These are phyloP conservation scores for Plasmodium sp. DNA, from an alignment of 169 alveolate genomes.

Conservation along the genomic window DNA sequence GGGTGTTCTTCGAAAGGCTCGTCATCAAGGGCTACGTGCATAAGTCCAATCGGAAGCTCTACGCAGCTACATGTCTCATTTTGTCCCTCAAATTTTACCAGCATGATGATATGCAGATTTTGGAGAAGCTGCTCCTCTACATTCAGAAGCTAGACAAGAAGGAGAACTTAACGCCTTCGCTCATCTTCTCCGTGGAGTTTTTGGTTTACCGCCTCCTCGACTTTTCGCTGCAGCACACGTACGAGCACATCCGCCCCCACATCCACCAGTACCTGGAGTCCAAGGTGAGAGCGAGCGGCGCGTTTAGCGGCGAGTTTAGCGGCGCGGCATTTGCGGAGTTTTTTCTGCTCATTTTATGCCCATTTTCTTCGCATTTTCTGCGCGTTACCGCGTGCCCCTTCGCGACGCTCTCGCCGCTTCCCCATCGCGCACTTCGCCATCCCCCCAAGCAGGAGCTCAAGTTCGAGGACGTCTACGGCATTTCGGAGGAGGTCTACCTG, in stretches of 20 bases:
- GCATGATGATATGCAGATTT: slow-evolving; percentile 80
- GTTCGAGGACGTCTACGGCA: slow-evolving; percentile 71
- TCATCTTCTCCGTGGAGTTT: slow-evolving; percentile 79
- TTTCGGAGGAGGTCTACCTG: slow-evolving; percentile 46
- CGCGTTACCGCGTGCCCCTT: not conserved
- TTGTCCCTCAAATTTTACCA: slow-evolving; percentile 84
- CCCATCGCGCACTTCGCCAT: not conserved
- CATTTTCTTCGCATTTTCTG: not conserved
- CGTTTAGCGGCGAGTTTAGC: not conserved
- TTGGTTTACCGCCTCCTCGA: slow-evolving; percentile 73
- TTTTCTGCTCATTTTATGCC: not conserved
- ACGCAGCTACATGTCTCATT: slow-evolving; percentile 84
- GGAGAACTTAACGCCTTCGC: slow-evolving; percentile 76
- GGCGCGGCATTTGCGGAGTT: not conserved
- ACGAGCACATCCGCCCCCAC: slow-evolving; percentile 76
- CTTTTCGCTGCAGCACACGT: slow-evolving; percentile 79
- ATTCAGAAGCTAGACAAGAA: slow-evolving; percentile 77
- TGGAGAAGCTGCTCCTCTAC: slow-evolving; percentile 77
- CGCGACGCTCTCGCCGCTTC: not conserved
- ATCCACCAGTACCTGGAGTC: slow-evolving; percentile 83
- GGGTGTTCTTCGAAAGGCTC: slow-evolving; percentile 85
- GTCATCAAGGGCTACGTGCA: slow-evolving; percentile 81
- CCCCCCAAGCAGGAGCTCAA: slow-evolving; percentile 28
- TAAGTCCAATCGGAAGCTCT: slow-evolving; percentile 80
- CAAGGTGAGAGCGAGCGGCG: slow-evolving; percentile 16